Base-by-base conservation (phyloP, 345 rosid genomes). In the Pelargonium nanum region DNA sequence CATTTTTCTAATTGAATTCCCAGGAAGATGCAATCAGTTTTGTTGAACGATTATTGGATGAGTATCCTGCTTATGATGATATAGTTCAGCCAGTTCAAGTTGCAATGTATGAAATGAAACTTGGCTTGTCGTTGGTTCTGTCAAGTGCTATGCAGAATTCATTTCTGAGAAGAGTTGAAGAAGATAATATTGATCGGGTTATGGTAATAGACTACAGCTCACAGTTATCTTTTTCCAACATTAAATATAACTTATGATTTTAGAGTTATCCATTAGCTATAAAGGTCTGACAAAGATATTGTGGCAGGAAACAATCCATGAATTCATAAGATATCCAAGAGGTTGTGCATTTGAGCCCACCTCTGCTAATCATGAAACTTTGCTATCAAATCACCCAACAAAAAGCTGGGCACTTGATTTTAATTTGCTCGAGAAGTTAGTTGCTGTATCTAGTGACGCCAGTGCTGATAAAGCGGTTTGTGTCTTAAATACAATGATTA, bases 61-160 rank as follows among this genome's bases (percentile, higher is more conserved):
- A 84, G 51, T 87, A 89, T 64, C 54, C 72, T 2, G 94, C 84
- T 53, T 89, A 83, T 65, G 58, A 71, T 64, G 98, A 92, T 74
- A 63, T 89, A 63, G 77, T 77, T 61, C 95, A 85, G 64, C 98
- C 98, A 68, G 70, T 89, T 74, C 98, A 89, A 79, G 98, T 92
- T 65, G 89, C 97, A 54, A 73, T 87, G 24, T 92, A 85, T 44
- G 94, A 92, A 78, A 89, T 92, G 83, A 92, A 92, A 69, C 64
- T 89, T 63, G 98, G 97, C 55, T 65, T 89, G 54, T 81, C 93
- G 23, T 72, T 92, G 55, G 72, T 85, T 69, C 64, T 83, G 24
- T 77, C 86, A 64, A 81, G 75, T 65, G 61, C 68, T 59, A 58
- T 82, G 63, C 77, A 77, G 68, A 73, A 76, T 30, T 73, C 62